These are phyloP conservation scores for Beauveria sp. DNA, from an alignment of 2,329 filamentous ascomycete genomes.

Conservation along the genomic window DNA sequence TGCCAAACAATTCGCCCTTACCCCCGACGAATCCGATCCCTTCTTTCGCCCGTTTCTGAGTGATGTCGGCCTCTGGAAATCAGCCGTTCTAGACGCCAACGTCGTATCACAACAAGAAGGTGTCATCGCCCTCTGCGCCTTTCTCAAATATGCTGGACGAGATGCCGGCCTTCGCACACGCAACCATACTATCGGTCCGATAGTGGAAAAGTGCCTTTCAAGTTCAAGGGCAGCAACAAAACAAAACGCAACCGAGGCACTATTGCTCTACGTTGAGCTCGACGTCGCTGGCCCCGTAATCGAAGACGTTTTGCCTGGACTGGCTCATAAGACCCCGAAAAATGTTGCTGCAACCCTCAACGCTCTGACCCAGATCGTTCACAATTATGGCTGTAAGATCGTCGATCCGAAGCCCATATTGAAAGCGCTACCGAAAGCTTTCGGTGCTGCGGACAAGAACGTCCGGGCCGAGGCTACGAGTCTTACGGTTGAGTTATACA, in stretches of 20 bases:
- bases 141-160: conserved; percentile 81
- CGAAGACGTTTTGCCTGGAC: conserved; percentile 77
- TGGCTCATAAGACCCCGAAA: conserved; percentile 87
- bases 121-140: conserved; percentile 78
- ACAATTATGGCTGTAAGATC: conserved; percentile 90
- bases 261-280: conserved; percentile 83
- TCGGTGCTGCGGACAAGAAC: conserved; percentile 96
- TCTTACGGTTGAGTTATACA: conserved; percentile 86
- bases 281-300: conserved; percentile 80
- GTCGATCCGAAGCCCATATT: conserved; percentile 88
- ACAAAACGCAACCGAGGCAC: conserved; percentile 73
- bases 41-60: conserved; percentile 81
- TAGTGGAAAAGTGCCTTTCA: conserved; percentile 85
- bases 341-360: conserved; percentile 65
- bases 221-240: conserved; percentile 87
- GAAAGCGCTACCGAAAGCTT: conserved; percentile 81
- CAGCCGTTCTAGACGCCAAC: conserved; percentile 86
- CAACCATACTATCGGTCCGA: conserved; percentile 62
- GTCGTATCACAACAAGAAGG: conserved; percentile 95
- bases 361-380: conserved; percentile 75
- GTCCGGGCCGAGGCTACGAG: conserved; percentile 89
- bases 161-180: conserved; percentile 75
- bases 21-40: conserved; percentile 77
- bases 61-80: conserved; percentile 84
- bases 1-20: conserved; percentile 74